Percentiles rank a stretch among this genome's conserved stretches.
Conservation (phyloP, 2,329 filamentous ascomycete genomes). For the Cytospora piceae region DNA sequence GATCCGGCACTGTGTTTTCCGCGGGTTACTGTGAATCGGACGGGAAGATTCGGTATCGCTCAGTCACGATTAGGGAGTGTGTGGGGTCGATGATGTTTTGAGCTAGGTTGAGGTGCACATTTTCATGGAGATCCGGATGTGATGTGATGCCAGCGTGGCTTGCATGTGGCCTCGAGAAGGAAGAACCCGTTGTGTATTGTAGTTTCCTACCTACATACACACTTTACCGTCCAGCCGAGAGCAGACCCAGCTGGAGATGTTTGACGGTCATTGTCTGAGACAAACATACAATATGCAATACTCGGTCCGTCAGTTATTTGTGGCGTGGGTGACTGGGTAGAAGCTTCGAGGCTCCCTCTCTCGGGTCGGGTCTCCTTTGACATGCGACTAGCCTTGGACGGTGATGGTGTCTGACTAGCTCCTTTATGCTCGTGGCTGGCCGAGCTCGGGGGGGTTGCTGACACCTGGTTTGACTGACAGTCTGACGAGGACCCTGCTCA, state of each 20-base stretch:
- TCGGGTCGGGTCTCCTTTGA: background rate
- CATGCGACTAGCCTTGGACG: conserved; percentile 1
- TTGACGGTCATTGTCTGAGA: background rate
- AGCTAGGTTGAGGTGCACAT: background rate
- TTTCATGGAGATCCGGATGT: background rate
- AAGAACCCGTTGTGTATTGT: background rate
- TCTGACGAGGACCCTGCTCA: background rate
- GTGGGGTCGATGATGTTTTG: background rate
- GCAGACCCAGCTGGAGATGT: background rate
- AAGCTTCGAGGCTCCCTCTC: conserved; percentile 1
- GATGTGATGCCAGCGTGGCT: conserved; percentile 5
- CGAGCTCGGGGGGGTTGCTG: background rate
- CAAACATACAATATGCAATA: background rate
- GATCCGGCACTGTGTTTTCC: background rate
- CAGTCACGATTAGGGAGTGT: background rate
- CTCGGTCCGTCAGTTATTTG: background rate
- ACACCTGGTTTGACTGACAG: background rate
- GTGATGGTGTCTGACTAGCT: background rate
- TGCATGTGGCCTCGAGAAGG: background rate
- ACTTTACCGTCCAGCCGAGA: background rate
- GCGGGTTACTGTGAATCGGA: background rate
- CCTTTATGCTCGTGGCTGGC: background rate
- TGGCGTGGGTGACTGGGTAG: background rate
- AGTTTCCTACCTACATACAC: no score
- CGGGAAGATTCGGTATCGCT: background rate